These are phyloP conservation scores for Phytophthora lateralis DNA, from an alignment of 352 stramenopile species.

Conservation along the genomic window DNA sequence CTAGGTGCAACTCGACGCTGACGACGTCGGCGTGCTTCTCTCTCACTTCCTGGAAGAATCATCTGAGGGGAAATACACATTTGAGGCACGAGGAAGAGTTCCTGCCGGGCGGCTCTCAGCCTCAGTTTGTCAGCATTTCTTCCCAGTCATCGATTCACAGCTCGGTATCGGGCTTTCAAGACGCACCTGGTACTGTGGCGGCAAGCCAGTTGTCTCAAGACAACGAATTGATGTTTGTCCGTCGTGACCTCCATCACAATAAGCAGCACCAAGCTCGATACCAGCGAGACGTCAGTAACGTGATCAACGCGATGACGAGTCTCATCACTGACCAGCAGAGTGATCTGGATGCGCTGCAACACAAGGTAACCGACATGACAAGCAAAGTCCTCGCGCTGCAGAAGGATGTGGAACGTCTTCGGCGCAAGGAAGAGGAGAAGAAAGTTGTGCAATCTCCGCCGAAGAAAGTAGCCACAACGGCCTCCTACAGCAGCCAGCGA, in stretches of 20 bases:
- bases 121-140: slow-evolving; percentile 26
- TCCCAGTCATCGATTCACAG: slow-evolving; percentile 27
- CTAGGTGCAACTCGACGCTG: slow-evolving; percentile 50
- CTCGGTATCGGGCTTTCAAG: slow-evolving; percentile 2
- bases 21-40: slow-evolving; percentile 35
- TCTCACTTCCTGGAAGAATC: slow-evolving; percentile 30
- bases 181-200: neutral
- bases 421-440: slow-evolving; percentile 12
- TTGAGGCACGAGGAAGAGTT: slow-evolving; percentile 13
- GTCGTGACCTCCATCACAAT: slow-evolving; percentile 28
- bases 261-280: slow-evolving; percentile 29
- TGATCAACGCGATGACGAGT: slow-evolving; percentile 51
- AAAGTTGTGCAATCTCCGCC: slow-evolving; percentile 5
- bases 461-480: slow-evolving; percentile 8
- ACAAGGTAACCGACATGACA: slow-evolving; percentile 22
- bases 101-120: slow-evolving; percentile 9
- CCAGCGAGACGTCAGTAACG: slow-evolving; percentile 40
- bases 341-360: slow-evolving; percentile 29
- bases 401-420: slow-evolving; percentile 26
- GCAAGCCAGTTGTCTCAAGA: slow-evolving; percentile 19
- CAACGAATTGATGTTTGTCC: slow-evolving; percentile 28
- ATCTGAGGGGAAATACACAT: slow-evolving; percentile 38
- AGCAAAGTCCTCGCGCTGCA: slow-evolving; percentile 26
- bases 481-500: neutral
- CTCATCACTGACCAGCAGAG: slow-evolving; percentile 55